Evolutionary conservation across 768 basidiomycete genomes (phyloP).

Genomic region (Kwoniella mangroviensis): DNA sequence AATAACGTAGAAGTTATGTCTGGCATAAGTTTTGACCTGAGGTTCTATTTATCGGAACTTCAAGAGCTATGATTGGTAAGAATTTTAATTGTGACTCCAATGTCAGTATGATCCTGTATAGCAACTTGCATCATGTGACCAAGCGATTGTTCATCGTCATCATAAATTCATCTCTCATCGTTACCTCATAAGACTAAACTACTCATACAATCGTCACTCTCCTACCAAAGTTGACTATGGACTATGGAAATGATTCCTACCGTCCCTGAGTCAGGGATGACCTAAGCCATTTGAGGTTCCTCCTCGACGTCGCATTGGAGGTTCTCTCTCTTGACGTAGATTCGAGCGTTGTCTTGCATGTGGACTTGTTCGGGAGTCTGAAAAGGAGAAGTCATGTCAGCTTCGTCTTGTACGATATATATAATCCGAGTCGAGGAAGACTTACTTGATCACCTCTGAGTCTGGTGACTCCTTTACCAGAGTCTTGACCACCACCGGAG

Average conservation of each 20-base stretch:
- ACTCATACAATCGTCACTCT: neutral
- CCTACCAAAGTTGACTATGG: conserved; percentile 7
- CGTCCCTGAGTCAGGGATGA: conserved; percentile 8
- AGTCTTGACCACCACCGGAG: conserved; percentile 13
- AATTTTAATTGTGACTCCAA: too few relatives aligned
- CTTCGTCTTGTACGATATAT: neutral
- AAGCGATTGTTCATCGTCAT: conserved; percentile 2
- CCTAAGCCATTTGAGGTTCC: conserved; percentile 16
- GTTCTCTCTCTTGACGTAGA: conserved; percentile 23
- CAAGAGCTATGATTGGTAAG: too few relatives aligned
- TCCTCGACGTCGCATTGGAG: conserved; percentile 15
- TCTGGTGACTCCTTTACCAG: conserved; percentile 6
- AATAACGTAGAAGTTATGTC: too few relatives aligned
- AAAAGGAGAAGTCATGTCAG: neutral
- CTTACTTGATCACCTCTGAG: conserved; percentile 21
- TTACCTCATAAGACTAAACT: conserved; percentile 5
- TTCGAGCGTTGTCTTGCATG: conserved; percentile 20
- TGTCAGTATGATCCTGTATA: neutral
- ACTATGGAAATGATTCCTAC: conserved; percentile 10
- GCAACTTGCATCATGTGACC: neutral
- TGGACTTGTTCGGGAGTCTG: conserved; percentile 25
- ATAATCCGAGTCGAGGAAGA: neutral
- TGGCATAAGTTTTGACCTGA: too few relatives aligned
- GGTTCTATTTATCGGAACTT: too few relatives aligned
- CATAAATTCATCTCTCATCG: conserved; percentile 7